Evolutionary conservation across 2,329 filamentous ascomycete species (phyloP).

Genomic region (Penicillium sp.): DNA sequence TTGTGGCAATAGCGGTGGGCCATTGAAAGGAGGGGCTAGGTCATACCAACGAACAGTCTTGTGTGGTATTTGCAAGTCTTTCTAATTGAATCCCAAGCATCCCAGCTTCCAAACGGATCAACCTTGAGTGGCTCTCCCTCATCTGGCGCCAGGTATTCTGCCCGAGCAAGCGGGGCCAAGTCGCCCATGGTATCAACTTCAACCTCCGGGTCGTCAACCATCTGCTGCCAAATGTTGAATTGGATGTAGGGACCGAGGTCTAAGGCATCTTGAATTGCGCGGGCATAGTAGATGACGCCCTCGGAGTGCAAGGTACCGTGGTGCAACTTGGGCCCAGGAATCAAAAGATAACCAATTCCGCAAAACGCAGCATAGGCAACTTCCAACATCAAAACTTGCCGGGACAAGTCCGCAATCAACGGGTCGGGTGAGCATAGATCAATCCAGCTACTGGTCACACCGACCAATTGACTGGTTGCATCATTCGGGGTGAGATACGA

Average conservation of each 20-base stretch:
- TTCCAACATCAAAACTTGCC: constrained; percentile 86
- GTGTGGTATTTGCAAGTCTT: constrained; percentile 80
- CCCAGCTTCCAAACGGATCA: constrained; percentile 80
- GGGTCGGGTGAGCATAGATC: constrained; percentile 82
- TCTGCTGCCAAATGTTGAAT: constrained; percentile 76
- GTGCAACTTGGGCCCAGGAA: constrained; percentile 72
- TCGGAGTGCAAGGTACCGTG: constrained; percentile 51
- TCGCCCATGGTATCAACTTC: constrained; percentile 47
- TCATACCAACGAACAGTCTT: constrained; percentile 79
- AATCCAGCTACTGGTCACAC: constrained; percentile 85
- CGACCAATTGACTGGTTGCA: constrained; percentile 74
- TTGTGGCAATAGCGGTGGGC: background rate
- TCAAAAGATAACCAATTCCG: constrained; percentile 76
- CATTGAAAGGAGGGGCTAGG: constrained; percentile 6
- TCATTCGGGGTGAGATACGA: constrained; percentile 74
- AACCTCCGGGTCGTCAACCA: constrained; percentile 70
- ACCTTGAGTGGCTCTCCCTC: constrained; percentile 48
- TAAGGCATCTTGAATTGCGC: constrained; percentile 78
- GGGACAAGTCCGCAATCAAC: constrained; percentile 78
- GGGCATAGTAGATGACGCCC: constrained; percentile 70
- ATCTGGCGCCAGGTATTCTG: constrained; percentile 37
- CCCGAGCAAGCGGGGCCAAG: constrained; percentile 43
- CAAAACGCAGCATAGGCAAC: constrained; percentile 95
- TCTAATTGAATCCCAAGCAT: constrained; percentile 87
- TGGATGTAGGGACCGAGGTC: constrained; percentile 72